Evolutionary conservation across 495 filamentous ascomycete genomes (phyloP), one percentile per base, ranked within the genome.

Genomic region (Hyaloscypha finlandica): DNA sequence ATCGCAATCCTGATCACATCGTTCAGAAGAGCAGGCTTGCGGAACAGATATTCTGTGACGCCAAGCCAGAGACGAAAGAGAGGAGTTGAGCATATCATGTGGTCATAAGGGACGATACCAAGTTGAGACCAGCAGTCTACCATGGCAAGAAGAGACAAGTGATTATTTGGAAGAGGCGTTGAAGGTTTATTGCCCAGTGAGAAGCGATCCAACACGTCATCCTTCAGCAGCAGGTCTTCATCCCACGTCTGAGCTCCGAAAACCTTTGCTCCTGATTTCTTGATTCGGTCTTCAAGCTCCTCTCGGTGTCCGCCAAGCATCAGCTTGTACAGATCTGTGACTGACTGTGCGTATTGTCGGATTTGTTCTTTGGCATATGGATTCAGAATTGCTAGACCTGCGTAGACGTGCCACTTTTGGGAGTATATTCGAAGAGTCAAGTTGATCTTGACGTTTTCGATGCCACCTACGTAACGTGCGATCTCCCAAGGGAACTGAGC

Each of bases 401-500:
- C 95, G 76, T 99, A 99, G 63, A 99, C 95, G 78, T 99, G 95
- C 95, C 95, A 99, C 77, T 97, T 98, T 77, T 96, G 96, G 65
- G 90, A 89, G 80, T 97, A 99, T 77, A 99, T 99, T 71, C 95
- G 92, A 67, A 99, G 79, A 48, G 92, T 98, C 67, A 97, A 87
- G 77, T 99, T 99, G 78, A 97, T 97, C 81, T 99, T 99, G 74
- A 98, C 92, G 78, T 99, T 99, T 80, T 99, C 95, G 74, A 99
- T 97, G 30, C 96, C 95, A 60, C 95, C 94, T 4, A 96, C 85
- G 81, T 97, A 99, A 65, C 94, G 92, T 8, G 87, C 85, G 55
- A 91, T 87, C 70, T 99, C 95, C 95, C 95, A 99, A 2, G 95
- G 95, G 72, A 97, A 98, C 72, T 97, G 92, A 35, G 88, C 81